Evolutionary conservation across 768 basidiomycete genomes (phyloP).

Genomic region (Suillus plorans): DNA sequence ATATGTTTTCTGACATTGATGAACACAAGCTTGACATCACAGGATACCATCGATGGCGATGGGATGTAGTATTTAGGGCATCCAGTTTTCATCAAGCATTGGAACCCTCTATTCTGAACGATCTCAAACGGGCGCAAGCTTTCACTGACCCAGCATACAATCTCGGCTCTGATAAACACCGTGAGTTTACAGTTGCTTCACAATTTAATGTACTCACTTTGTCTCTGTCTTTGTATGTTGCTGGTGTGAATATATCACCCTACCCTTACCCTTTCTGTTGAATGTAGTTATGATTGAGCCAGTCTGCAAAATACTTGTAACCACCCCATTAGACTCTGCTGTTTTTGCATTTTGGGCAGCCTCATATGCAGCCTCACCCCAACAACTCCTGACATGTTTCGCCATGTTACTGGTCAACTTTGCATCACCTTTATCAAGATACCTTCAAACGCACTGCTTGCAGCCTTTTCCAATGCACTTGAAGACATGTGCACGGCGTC

Average conservation of each 20-base stretch:
- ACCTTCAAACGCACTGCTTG: conserved; percentile 17
- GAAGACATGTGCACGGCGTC: conserved; percentile 24
- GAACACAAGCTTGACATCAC: conserved; percentile 21
- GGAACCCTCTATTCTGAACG: conserved; percentile 21
- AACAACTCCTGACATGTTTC: conserved; percentile 31
- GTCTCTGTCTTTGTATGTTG: conserved; percentile 21
- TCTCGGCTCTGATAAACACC: conserved; percentile 7
- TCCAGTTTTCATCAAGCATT: conserved; percentile 17
- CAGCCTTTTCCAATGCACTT: conserved; percentile 23
- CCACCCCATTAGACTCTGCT: no score
- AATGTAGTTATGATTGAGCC: background rate
- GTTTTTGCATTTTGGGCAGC: background rate
- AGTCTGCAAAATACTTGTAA: no score
- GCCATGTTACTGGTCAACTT: conserved; percentile 29
- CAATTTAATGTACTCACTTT: conserved; percentile 18
- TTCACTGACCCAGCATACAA: conserved; percentile 23
- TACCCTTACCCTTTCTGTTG: conserved; percentile 7
- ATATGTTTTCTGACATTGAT: conserved; percentile 13
- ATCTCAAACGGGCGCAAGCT: conserved; percentile 22
- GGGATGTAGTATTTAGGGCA: conserved; percentile 18
- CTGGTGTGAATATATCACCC: conserved; percentile 20
- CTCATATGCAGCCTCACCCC: conserved; percentile 23
- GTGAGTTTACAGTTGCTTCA: conserved; percentile 13
- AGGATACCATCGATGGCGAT: conserved; percentile 18
- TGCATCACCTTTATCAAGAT: conserved; percentile 23